These are phyloP conservation scores for Calonectria pauciramosa DNA, from an alignment of 2,329 filamentous ascomycete genomes.

Conservation along the genomic window DNA sequence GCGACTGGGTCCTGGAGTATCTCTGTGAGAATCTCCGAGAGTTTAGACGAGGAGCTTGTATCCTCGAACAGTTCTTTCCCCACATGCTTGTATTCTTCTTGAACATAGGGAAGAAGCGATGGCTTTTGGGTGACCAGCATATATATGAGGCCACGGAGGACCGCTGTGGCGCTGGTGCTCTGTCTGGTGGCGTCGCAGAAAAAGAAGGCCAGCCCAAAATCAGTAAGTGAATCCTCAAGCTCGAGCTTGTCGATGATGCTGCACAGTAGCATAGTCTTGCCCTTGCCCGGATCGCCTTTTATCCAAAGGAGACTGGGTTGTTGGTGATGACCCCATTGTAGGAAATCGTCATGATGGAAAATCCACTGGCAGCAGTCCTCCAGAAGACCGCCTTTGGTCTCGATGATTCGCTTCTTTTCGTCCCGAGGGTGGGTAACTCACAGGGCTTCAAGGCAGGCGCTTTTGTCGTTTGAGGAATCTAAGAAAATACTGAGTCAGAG, in stretches of 20 bases:
- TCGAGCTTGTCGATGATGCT: not conserved
- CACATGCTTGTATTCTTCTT: not conserved
- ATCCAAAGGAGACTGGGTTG: not conserved
- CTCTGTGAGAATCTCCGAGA: not conserved
- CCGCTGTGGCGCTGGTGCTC: not conserved
- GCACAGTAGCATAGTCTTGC: slow-evolving; percentile 1
- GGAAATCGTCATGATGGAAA: not conserved
- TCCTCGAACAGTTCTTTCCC: not conserved
- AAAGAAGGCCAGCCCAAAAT: not conserved
- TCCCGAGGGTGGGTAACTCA: not conserved
- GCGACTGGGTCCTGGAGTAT: not conserved
- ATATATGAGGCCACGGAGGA: not conserved
- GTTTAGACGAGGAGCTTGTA: not conserved
- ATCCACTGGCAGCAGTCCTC: not conserved
- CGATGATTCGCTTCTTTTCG: not conserved
- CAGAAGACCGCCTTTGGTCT: not conserved
- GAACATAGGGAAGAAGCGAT: not conserved
- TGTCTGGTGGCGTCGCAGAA: not conserved
- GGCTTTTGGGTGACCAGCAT: not conserved
- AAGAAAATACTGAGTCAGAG: not conserved
- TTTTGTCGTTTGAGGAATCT: not conserved
- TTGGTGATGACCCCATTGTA: not conserved
- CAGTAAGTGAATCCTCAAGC: no score
- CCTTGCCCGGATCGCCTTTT: not conserved
- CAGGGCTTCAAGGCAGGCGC: not conserved